Evolutionary conservation across 345 rosid genomes (phyloP), one percentile per base, ranked within the genome.

Genomic region (Fremontodendron californicum): DNA sequence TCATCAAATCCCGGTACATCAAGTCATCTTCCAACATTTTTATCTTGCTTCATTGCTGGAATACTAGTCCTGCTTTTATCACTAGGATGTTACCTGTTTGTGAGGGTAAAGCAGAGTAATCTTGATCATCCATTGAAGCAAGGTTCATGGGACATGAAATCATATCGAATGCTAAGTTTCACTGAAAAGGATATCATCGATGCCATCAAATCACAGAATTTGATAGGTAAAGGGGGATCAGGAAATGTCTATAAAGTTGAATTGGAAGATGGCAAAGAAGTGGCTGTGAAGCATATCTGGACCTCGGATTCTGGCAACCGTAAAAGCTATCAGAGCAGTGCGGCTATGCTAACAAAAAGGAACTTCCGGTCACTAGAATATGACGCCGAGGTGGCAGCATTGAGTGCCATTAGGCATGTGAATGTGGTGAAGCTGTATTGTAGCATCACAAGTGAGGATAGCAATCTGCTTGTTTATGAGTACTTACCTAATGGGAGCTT

Each of bases 281-380:
- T 93, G 49, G 98, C 97, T 0, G 95, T 93, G 77, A 94, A 94
- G 85, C 98, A 94, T 65, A 87, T 94, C 0, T 89, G 86, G 93
- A 84, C 73, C 18, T 72, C 81, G 1, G 84, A 48, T 11, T 71
- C 78, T 19, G 45, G 79, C 35, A 60, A 71, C 13, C 80, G 67
- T 42, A 85, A 55, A 62, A 82, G 73, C 76, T 82, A 61, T 77
- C 78, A 65, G 39, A 86, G 90, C 87, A 88, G 87, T 69, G 78
- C 89, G 2, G 83, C 86, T 8, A 88, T 92, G 78, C 75, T 83
- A 66, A 54, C 81, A 6, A 83, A 75, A 79, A 87, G 57, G 51
- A 83, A 66, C 60, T 71, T 60, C 48, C 39, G 85, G 39, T 78
- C 90, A 13, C 65, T 76, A 15, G 94, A 92, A 29, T 93, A 78